phyloP scores from a whole-genome alignment of 805 yeast species.

The Wickerhamomyces sydowiorum region DNA sequence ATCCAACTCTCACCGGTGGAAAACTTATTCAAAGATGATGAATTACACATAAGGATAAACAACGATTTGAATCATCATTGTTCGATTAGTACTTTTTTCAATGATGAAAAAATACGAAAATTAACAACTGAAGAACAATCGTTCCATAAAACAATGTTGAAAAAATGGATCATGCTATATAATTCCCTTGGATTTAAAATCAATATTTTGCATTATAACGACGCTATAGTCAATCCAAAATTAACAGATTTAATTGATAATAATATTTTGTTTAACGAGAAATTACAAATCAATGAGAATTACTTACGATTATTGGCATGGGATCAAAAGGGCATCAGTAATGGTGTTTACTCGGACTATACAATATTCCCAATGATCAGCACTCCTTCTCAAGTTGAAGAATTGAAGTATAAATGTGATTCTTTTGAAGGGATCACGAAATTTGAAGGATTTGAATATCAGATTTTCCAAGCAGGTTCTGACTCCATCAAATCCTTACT shows the following conservation, averaged over 20 bases:
- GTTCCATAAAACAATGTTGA: slow-evolving; percentile 10
- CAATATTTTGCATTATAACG: slow-evolving; percentile 13
- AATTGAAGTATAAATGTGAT: slow-evolving; percentile 1
- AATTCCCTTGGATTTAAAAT: slow-evolving; percentile 14
- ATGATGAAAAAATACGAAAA: slow-evolving; percentile 12
- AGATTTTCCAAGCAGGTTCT: slow-evolving; percentile 8
- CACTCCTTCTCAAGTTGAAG: background rate
- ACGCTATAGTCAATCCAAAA: slow-evolving; percentile 10
- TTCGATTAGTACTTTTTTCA: slow-evolving; percentile 15
- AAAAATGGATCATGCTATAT: slow-evolving; percentile 11
- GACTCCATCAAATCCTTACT: slow-evolving; percentile 5
- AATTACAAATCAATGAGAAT: slow-evolving; percentile 12
- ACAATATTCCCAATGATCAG: slow-evolving; percentile 1
- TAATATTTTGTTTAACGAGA: slow-evolving; percentile 6
- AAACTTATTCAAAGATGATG: slow-evolving; percentile 6
- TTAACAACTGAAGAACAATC: slow-evolving; percentile 13
- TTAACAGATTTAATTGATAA: slow-evolving; percentile 3
- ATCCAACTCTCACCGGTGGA: background rate
- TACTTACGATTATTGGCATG: slow-evolving; percentile 16
- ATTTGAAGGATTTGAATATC: slow-evolving; percentile 9
- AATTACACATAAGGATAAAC: slow-evolving; percentile 6
- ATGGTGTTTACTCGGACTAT: slow-evolving; percentile 5
- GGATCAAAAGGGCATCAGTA: slow-evolving; percentile 3
- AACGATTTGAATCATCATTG: slow-evolving; percentile 5
- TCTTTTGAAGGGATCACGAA: background rate